Percentiles rank a stretch among this genome's conserved stretches.
These are phyloP conservation scores for Blastosporella zonata DNA, from an alignment of 1,284 basidiomycete genomes.

Conservation along the genomic window DNA sequence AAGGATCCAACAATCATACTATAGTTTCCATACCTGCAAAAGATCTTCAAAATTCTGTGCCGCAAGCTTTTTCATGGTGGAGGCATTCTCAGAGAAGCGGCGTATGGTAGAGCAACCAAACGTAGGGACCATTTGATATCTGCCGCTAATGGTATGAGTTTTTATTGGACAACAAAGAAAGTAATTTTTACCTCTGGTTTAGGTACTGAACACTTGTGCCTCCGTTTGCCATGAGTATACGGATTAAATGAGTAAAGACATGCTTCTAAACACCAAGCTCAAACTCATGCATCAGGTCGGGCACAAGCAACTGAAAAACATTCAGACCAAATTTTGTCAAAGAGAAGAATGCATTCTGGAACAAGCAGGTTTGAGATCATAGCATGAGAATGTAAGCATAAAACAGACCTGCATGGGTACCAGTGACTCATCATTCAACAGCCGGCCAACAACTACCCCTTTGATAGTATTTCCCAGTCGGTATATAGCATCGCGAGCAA, in stretches of 20 bases:
- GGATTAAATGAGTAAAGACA: constrained; percentile 23
- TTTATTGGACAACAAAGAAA: not conserved
- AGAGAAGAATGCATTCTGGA: constrained; percentile 9
- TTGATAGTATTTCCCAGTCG: not conserved
- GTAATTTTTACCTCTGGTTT: not conserved
- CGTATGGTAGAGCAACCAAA: constrained; percentile 18
- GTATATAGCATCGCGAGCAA: not conserved
- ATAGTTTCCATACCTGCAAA: constrained; percentile 11
- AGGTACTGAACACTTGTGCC: not conserved
- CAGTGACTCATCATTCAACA: not conserved
- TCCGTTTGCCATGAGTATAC: not conserved
- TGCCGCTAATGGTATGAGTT: constrained; percentile 12
- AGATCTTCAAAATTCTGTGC: constrained; percentile 32
- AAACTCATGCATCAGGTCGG: constrained; percentile 25
- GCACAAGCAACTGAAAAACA: constrained; percentile 19
- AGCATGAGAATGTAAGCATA: not conserved
- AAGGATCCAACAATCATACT: not conserved
- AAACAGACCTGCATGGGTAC: not conserved
- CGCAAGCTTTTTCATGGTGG: constrained; percentile 20
- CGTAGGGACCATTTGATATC: constrained; percentile 26
- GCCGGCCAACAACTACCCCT: not conserved
- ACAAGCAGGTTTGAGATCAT: too few species aligned
- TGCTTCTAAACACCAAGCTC: constrained; percentile 26
- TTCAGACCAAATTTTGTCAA: constrained; percentile 13
- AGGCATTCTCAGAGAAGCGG: constrained; percentile 12